Conservation (phyloP, 345 rosid species). For the Eucalyptus brandiana region DNA sequence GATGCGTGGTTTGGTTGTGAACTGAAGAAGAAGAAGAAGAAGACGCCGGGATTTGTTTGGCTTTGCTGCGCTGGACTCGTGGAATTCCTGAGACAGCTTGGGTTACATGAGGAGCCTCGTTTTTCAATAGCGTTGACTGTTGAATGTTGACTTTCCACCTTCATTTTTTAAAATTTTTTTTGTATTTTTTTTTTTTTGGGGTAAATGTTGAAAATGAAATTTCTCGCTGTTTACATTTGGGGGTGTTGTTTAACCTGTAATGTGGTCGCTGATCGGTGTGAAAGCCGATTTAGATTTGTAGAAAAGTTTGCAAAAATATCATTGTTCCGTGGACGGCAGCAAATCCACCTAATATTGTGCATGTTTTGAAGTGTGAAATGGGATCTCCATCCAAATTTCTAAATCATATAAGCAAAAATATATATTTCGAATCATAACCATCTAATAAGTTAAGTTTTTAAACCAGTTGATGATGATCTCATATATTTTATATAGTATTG, state of each 20-base stretch:
- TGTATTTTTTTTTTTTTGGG: neutral
- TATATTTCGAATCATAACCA: no score
- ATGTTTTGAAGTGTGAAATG: neutral
- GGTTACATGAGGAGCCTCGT: neutral
- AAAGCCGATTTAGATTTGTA: neutral
- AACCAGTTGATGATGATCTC: neutral
- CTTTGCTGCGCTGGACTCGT: neutral
- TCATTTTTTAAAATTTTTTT: neutral
- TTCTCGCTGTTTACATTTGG: neutral
- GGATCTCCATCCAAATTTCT: neutral
- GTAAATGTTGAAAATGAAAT: neutral
- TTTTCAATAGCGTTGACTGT: constrained; percentile 5
- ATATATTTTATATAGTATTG: neutral
- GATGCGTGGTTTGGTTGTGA: neutral
- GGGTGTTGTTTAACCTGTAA: neutral
- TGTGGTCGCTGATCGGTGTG: neutral
- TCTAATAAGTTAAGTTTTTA: neutral
- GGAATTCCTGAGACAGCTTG: neutral
- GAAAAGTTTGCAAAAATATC: neutral
- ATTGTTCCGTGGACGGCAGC: neutral
- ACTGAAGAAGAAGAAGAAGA: neutral
- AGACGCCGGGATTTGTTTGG: neutral
- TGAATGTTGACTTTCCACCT: constrained; percentile 6
- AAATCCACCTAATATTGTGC: neutral
- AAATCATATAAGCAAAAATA: neutral